A percentile compares a stretch with the other conserved stretches of the same genome.
Conservation (phyloP, 352 stramenopile genomes). For the Aphanomyces cochlioides region DNA sequence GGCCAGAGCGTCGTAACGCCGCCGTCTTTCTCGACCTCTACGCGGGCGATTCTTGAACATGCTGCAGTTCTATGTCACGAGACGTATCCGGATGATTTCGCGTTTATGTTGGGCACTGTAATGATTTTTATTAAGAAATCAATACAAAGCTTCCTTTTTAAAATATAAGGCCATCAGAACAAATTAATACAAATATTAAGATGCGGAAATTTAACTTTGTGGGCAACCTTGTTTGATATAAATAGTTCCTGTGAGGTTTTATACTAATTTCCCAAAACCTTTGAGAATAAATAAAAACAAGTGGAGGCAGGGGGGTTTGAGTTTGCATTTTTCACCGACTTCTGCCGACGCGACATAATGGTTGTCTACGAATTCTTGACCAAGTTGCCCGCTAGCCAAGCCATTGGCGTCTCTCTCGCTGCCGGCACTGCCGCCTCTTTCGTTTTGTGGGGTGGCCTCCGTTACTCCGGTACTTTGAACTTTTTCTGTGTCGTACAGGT, state of each 20-base stretch:
- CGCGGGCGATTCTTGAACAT: slow-evolving; percentile 5
- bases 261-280: slow-evolving; percentile 9
- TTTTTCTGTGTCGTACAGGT: neutral
- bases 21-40: too few relatives aligned
- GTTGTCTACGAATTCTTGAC: slow-evolving; percentile 66
- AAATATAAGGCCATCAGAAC: too few relatives aligned
- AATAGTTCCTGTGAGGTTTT: slow-evolving; percentile 8
- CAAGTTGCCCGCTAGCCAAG: slow-evolving; percentile 62
- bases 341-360: slow-evolving; percentile 22
- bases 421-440: slow-evolving; percentile 45
- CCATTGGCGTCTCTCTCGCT: slow-evolving; percentile 47
- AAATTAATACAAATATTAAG: slow-evolving; percentile 6
- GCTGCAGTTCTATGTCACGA: neutral
- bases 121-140: neutral
- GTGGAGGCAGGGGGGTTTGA: slow-evolving; percentile 17
- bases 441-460: slow-evolving; percentile 45
- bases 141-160: neutral
- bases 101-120: slow-evolving; percentile 6
- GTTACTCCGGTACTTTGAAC: slow-evolving; percentile 52
- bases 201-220: slow-evolving; percentile 17
- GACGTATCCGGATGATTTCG: slow-evolving; percentile 17
- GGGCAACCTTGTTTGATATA: neutral
- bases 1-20: too few relatives aligned
- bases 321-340: slow-evolving; percentile 20
- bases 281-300: slow-evolving; percentile 28